Evolutionary conservation across 2,329 filamentous ascomycete species (phyloP), one percentile per base, ranked within the genome.

Genomic region (Monosporascus cannonballus): DNA sequence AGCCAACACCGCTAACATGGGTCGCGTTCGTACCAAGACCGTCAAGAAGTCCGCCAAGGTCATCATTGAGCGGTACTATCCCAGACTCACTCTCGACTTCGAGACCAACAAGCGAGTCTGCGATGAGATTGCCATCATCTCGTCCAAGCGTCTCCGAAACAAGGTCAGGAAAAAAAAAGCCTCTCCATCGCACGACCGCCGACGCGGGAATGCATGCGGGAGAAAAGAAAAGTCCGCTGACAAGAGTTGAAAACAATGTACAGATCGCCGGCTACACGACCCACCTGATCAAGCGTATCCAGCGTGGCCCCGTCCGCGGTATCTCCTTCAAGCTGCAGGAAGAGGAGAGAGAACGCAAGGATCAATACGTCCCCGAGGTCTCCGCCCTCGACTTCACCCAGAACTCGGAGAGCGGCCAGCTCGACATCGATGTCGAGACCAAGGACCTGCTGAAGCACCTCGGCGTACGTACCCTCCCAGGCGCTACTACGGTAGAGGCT

Each of bases 291-390:
- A 97, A 97, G 87, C 94, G 94, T 79, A 99, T 99, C 70, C 94
- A 97, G 84, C 91, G 94, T 76, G 94, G 94, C 64, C 94, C 94
- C 64, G 94, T 99, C 78, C 95, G 94, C 70, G 94, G 94, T 83
- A 99, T 99, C 80, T 99, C 95, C 78, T 99, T 99, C 92, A 99
- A 99, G 86, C 90, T 99, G 58, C 94, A 99, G 82, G 94, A 99
- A 83, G 94, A 99, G 84, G 94, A 99, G 87, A 90, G 94, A 85
- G 94, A 99, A 83, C 89, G 94, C 76, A 99, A 99, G 89, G 94
- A 99, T 83, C 94, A 99, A 84, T 99, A 96, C 83, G 94, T 99
- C 64, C 94, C 94, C 72, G 94, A 99, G 81, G 84, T 99, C 68
- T 99, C 95, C 57, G 94, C 94, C 72, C 89, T 99, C 74, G 94